These are phyloP conservation scores for Aegilops longissima DNA, from an alignment of 176 grass and related monocot species.

Conservation along the genomic window DNA sequence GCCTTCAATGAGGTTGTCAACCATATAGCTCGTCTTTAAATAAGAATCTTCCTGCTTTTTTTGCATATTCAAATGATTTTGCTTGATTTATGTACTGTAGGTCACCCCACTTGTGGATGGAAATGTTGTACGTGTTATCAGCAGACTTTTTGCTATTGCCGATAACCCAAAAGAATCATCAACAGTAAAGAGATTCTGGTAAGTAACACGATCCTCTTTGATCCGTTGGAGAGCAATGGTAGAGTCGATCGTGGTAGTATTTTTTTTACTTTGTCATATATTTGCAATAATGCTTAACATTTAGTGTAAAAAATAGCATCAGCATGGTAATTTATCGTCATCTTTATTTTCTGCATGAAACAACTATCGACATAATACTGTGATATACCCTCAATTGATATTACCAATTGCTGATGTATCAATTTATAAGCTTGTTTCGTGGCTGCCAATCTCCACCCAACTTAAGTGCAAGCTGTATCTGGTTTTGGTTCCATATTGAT, in stretches of 20 bases:
- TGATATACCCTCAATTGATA: not conserved
- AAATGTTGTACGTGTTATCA: conserved; percentile 84
- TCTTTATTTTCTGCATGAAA: not conserved
- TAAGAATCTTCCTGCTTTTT: not conserved
- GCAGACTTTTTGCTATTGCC: conserved; percentile 80
- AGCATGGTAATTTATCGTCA: not conserved
- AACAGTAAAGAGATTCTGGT: conserved; percentile 84
- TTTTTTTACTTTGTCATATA: not conserved
- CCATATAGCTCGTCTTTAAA: not conserved
- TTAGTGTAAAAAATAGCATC: not conserved
- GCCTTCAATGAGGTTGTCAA: conserved; percentile 77
- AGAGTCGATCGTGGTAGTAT: not conserved
- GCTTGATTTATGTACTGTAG: conserved; percentile 36
- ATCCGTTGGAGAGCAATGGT: not conserved
- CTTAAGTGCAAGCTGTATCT: not conserved
- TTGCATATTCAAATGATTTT: conserved; percentile 24
- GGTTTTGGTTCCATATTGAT: not conserved
- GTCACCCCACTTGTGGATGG: conserved; percentile 83
- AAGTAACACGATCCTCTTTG: not conserved
- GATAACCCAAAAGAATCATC: conserved; percentile 83
- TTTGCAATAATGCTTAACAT: not conserved
- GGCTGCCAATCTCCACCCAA: not conserved
- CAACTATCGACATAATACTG: not conserved
- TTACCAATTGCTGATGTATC: not conserved
- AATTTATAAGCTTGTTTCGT: not conserved